phyloP scores from a whole-genome alignment of 1,139 yeast species.

The Kurtzmaniella quercitrusa region DNA sequence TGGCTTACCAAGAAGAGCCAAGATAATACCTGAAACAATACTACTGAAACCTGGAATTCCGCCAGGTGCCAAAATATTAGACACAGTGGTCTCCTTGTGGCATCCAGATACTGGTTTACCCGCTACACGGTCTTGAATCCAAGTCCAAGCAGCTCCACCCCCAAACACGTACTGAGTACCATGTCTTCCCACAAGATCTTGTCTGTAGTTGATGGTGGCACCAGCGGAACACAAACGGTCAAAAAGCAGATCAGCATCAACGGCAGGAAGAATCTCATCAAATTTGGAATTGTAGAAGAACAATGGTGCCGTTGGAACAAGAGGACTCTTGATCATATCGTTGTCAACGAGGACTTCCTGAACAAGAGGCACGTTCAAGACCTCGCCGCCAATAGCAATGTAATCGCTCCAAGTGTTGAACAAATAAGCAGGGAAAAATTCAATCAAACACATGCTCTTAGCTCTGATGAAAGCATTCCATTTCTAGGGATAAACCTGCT shows the following conservation, averaged over 20 bases:
- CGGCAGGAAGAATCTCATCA: conserved; percentile 21
- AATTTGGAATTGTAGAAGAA: conserved; percentile 21
- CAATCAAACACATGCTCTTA: neutral
- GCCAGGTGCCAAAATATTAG: conserved; percentile 3
- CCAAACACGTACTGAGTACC: conserved; percentile 12
- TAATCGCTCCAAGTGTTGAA: neutral
- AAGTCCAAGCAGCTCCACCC: conserved; percentile 13
- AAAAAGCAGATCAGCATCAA: conserved; percentile 16
- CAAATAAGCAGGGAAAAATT: neutral
- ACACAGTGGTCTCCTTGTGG: neutral
- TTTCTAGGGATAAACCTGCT: conserved; percentile 5
- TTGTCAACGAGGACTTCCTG: neutral
- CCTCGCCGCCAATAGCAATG: neutral
- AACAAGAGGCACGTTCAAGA: neutral
- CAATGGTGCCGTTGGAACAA: conserved; percentile 21
- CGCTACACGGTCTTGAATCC: conserved; percentile 11
- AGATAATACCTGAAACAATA: conserved; percentile 1
- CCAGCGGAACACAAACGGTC: conserved; percentile 17
- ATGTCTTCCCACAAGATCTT: conserved; percentile 10
- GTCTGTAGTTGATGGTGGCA: conserved; percentile 7
- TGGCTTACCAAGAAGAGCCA: conserved; percentile 1
- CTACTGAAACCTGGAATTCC: conserved; percentile 6
- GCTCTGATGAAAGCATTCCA: neutral
- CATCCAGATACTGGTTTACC: conserved; percentile 6
- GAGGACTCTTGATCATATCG: neutral